phyloP scores from a whole-genome alignment of 805 yeast genomes.

The Candida ficus region DNA sequence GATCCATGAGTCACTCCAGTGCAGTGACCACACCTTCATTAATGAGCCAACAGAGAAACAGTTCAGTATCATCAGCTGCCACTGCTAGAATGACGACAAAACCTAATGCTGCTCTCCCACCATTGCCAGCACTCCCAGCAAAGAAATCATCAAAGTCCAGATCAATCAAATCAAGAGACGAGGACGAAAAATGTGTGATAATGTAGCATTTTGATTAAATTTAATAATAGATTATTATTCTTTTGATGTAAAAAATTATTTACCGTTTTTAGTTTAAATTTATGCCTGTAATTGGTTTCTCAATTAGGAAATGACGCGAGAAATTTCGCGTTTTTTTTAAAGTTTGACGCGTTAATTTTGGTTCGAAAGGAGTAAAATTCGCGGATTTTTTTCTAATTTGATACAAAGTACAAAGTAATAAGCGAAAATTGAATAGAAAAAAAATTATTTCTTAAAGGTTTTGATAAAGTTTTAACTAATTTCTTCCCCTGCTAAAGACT shows the following conservation, averaged over 20 bases:
- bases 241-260: no score
- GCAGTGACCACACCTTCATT: not conserved
- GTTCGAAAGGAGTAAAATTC: not conserved
- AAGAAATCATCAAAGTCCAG: no score
- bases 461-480: no score
- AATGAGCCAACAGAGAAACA: slow-evolving; percentile 1
- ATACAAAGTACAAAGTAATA: no score
- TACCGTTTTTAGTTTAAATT: not conserved
- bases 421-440: no score
- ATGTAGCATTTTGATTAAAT: slow-evolving; percentile 6
- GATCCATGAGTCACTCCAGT: not conserved
- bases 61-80: not conserved
- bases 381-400: not conserved
- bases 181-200: slow-evolving; percentile 12
- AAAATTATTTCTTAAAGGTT: no score
- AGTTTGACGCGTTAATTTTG: not conserved
- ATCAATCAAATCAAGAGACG: no score
- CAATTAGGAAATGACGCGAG: not conserved
- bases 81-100: not conserved
- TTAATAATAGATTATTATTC: no score
- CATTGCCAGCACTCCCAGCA: not conserved
- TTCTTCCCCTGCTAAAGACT: no score
- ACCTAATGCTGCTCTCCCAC: not conserved
- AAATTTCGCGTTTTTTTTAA: no score
- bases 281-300: not conserved